These are phyloP conservation scores for Limonium bicolor DNA, from an alignment of 148 eudicot genomes.

Conservation along the genomic window DNA sequence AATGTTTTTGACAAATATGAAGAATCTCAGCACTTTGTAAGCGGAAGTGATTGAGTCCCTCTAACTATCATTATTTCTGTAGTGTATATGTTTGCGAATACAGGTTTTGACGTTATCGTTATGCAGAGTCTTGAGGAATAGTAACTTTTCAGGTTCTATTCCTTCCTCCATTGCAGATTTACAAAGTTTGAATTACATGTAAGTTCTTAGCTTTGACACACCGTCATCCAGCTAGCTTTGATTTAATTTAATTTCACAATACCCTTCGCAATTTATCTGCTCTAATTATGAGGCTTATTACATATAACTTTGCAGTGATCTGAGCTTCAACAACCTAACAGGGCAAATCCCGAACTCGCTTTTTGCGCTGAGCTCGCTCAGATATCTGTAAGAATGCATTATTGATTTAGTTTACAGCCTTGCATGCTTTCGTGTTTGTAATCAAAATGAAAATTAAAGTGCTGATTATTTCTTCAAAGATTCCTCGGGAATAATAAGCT, in stretches of 20 bases:
- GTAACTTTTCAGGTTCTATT: slow-evolving; percentile 51
- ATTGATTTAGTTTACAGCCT: not conserved
- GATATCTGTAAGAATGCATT: slow-evolving; percentile 45
- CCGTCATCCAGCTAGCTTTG: too few relatives aligned
- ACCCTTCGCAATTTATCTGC: too few relatives aligned
- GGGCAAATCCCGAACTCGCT: slow-evolving; percentile 58
- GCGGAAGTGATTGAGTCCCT: too few relatives aligned
- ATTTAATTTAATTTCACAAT: too few relatives aligned
- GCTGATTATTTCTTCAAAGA: slow-evolving; percentile 23
- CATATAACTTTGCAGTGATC: slow-evolving; percentile 44
- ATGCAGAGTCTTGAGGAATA: slow-evolving; percentile 54
- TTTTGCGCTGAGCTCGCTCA: slow-evolving; percentile 40
- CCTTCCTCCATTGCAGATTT: slow-evolving; percentile 36
- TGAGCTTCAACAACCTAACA: slow-evolving; percentile 74
- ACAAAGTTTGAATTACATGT: slow-evolving; percentile 35
- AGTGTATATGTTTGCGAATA: too few relatives aligned
- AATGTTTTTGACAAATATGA: too few relatives aligned
- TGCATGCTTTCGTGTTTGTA: not conserved
- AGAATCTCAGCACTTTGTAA: too few relatives aligned
- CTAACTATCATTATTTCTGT: too few relatives aligned
- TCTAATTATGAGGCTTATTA: too few relatives aligned
- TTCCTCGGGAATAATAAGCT: slow-evolving; percentile 77
- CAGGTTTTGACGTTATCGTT: too few relatives aligned
- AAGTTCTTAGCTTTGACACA: too few relatives aligned
- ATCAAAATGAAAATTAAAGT: not conserved